Conservation (phyloP, 1,284 basidiomycete species). For the Pyrrhoderma noxium region DNA sequence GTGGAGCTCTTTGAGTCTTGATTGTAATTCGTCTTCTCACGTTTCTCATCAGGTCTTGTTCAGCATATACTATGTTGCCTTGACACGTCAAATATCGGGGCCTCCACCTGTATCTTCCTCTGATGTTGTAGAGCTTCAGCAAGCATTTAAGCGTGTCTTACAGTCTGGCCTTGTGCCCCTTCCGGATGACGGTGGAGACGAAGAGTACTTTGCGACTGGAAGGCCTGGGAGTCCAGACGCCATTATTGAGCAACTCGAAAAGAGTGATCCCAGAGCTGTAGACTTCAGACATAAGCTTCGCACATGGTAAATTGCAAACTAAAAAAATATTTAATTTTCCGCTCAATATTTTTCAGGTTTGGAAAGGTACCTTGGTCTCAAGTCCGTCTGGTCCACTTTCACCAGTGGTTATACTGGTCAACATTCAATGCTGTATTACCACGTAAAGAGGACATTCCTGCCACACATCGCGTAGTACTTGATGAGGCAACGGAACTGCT, state of each 20-base stretch:
- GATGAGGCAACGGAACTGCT: slow-evolving; percentile 55
- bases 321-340: neutral
- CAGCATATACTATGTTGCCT: slow-evolving; percentile 59
- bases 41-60: slow-evolving; percentile 58
- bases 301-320: slow-evolving; percentile 38
- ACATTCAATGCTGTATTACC: slow-evolving; percentile 66
- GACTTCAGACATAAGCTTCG: slow-evolving; percentile 69
- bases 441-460: slow-evolving; percentile 38
- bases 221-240: slow-evolving; percentile 59
- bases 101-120: slow-evolving; percentile 41
- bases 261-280: slow-evolving; percentile 62
- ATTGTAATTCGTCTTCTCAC: slow-evolving; percentile 5
- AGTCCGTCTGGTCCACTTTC: slow-evolving; percentile 59
- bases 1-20: slow-evolving; percentile 18
- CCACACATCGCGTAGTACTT: slow-evolving; percentile 42
- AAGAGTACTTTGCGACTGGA: slow-evolving; percentile 43
- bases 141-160: slow-evolving; percentile 52
- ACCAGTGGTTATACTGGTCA: slow-evolving; percentile 80
- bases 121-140: slow-evolving; percentile 47
- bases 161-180: slow-evolving; percentile 56
- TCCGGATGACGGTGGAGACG: slow-evolving; percentile 44
- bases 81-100: slow-evolving; percentile 47
- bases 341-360: slow-evolving; percentile 46
- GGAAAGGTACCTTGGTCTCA: slow-evolving; percentile 66
- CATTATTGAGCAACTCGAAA: slow-evolving; percentile 45